Conservation (phyloP, 2,329 filamentous ascomycete species). For the Colletotrichum chrysophilum region DNA sequence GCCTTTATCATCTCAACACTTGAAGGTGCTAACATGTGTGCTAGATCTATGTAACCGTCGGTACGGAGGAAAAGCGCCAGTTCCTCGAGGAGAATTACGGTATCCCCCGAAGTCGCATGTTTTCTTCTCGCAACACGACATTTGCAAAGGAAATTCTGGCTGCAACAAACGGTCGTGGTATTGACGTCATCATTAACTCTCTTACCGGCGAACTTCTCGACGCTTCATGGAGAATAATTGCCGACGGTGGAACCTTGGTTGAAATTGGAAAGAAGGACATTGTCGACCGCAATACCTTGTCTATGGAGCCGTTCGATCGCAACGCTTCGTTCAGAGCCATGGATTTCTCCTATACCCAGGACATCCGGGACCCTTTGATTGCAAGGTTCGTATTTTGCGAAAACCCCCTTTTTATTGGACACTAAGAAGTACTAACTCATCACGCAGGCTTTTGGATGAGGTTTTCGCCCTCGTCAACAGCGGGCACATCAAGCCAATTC, state of each 20-base stretch:
- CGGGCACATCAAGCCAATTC: background rate
- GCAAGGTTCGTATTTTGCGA: background rate
- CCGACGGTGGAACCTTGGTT: constrained; percentile 31
- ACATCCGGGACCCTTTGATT: background rate
- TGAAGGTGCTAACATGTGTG: background rate
- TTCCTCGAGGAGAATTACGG: background rate
- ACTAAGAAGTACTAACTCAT: background rate
- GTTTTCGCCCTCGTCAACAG: background rate
- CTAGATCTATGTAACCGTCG: constrained; percentile 30
- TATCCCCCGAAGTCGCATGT: background rate
- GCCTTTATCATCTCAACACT: background rate
- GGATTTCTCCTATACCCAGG: background rate
- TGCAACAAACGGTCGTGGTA: constrained; percentile 25
- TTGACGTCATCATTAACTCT: constrained; percentile 37
- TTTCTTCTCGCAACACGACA: constrained; percentile 19
- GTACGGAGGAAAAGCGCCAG: constrained; percentile 29
- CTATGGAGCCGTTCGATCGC: background rate
- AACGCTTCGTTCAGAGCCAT: background rate
- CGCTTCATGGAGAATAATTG: background rate
- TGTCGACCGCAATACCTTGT: constrained; percentile 31
- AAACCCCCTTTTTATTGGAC: background rate
- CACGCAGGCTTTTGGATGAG: background rate
- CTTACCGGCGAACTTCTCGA: constrained; percentile 30
- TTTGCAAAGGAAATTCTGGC: constrained; percentile 29
- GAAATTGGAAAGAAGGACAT: constrained; percentile 36